Conservation (phyloP, 495 filamentous ascomycete genomes). For the Sphaerosporella brunnea region DNA sequence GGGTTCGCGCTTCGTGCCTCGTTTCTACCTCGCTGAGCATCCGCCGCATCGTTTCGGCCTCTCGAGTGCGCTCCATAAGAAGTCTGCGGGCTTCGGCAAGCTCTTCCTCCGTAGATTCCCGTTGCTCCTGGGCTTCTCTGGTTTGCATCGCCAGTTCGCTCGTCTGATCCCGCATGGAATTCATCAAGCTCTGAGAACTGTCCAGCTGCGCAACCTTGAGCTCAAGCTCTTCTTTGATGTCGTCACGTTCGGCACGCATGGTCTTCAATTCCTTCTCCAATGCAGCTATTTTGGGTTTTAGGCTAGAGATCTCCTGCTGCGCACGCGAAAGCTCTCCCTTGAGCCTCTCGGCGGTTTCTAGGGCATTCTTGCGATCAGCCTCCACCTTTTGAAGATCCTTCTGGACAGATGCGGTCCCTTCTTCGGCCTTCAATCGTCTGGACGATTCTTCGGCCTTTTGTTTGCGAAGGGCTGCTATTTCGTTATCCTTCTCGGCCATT, state of each 20-base stretch:
- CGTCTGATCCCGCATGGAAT: slow-evolving; percentile 82
- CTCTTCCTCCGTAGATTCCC: slow-evolving; percentile 85
- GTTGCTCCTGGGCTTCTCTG: slow-evolving; percentile 68
- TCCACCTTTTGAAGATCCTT: slow-evolving; percentile 60
- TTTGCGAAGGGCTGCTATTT: slow-evolving; percentile 58
- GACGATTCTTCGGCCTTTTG: slow-evolving; percentile 58
- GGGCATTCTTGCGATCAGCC: slow-evolving; percentile 44
- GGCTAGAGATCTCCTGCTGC: slow-evolving; percentile 47
- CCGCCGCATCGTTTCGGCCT: slow-evolving; percentile 87
- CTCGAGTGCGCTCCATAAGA: slow-evolving; percentile 78
- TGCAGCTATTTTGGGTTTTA: slow-evolving; percentile 45
- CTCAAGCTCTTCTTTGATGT: slow-evolving; percentile 63
- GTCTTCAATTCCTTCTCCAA: slow-evolving; percentile 53
- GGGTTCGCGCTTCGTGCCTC: slow-evolving; percentile 55
- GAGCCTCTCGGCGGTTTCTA: slow-evolving; percentile 34
- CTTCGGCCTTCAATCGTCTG: slow-evolving; percentile 54
- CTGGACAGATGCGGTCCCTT: slow-evolving; percentile 47
- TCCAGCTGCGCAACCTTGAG: slow-evolving; percentile 71
- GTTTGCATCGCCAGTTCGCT: slow-evolving; percentile 80
- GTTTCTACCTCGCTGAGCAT: slow-evolving; percentile 74
- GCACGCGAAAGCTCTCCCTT: slow-evolving; percentile 48
- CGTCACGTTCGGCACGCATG: slow-evolving; percentile 43
- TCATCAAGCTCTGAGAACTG: slow-evolving; percentile 67
- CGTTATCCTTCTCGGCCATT: slow-evolving; percentile 51
- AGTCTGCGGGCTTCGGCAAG: slow-evolving; percentile 72